These are phyloP conservation scores for Nyctanthes arbortristis DNA, from an alignment of 257 asterid genomes.

Conservation along the genomic window DNA sequence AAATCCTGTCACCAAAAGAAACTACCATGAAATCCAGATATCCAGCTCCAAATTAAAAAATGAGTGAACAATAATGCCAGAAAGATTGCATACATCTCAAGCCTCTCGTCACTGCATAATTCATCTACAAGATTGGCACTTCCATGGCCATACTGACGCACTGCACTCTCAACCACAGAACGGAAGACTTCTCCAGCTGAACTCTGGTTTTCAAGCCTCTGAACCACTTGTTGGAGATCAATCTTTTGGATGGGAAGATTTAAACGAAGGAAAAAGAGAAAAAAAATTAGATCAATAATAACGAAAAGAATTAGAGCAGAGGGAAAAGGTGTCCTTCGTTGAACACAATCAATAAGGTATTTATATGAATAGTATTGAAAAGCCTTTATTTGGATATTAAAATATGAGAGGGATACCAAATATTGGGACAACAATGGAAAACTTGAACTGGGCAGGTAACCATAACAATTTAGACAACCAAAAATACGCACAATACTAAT, in stretches of 20 bases:
- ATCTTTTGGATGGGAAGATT: constrained; percentile 28
- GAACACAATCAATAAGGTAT: too few species aligned
- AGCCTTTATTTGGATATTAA: background rate
- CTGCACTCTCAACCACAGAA: constrained; percentile 47
- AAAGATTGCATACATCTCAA: constrained; percentile 37
- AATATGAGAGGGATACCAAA: background rate
- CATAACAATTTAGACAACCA: background rate
- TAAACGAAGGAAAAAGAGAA: too few species aligned
- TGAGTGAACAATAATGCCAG: background rate
- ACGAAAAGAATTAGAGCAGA: too few species aligned
- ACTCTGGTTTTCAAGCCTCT: constrained; percentile 39
- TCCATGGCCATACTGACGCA: constrained; percentile 27
- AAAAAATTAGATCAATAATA: too few species aligned
- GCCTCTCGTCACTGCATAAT: constrained; percentile 44
- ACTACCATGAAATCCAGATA: background rate
- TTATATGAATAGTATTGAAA: background rate
- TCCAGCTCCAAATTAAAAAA: background rate
- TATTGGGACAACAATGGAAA: background rate
- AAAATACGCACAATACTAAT: background rate
- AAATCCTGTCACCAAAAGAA: constrained; percentile 46
- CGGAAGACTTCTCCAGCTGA: constrained; percentile 48
- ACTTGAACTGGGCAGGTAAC: background rate
- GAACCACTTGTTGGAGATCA: constrained; percentile 43
- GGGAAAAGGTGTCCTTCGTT: too few species aligned
- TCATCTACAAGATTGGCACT: constrained; percentile 38